Base-by-base conservation (phyloP, 352 stramenopile species). In the Pythium dissotocum region DNA sequence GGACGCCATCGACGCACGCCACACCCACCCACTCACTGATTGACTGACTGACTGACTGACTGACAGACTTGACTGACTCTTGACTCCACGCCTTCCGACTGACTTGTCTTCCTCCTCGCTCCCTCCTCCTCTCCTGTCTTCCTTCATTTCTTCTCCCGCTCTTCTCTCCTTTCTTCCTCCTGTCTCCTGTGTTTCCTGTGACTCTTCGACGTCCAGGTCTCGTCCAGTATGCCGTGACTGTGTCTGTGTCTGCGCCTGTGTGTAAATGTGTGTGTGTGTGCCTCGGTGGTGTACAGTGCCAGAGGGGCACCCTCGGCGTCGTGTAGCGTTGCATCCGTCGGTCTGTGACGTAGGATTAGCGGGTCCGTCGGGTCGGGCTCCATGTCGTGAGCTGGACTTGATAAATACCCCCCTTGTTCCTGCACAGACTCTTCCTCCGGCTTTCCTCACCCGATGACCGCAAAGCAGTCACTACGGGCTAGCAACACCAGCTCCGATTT, bases 391-490 rank as follows among this genome's bases (percentile, higher is more conserved):
- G 51, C 51, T 26, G 51, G 26, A 57, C 51, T 57, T 12, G 51
- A 32, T 57, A 35, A 36, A 56, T 33, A 35, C 21, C 49, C 28
- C 5, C 40, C 10, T 68, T 36, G 26, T 62, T 28, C 53, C 28
- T 24, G 30, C 28, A 56, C 32, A 53, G 46, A 46, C 18, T 61
- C 21, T 3, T 58, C 28, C 4, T 58, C 6, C 48, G 35, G 33
- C 6, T 56, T 44, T 35, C 51, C 48, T 75, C 66, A 85, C 24
- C 73, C 70, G 53, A 88, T 82, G 44, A 93, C 82, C 21, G 82
- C 80, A 63, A 93, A 93, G 58, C 76, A 79, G 70, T 93, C 84
- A 58, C 84, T 93, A 67, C 79, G 74, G 12, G 82, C 82, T 40
- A 93, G 73, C 65, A 93, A 65, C 67, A 79, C 62, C 49, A 85